phyloP scores from a whole-genome alignment of 345 rosid species.

The Luvunga scandens region DNA sequence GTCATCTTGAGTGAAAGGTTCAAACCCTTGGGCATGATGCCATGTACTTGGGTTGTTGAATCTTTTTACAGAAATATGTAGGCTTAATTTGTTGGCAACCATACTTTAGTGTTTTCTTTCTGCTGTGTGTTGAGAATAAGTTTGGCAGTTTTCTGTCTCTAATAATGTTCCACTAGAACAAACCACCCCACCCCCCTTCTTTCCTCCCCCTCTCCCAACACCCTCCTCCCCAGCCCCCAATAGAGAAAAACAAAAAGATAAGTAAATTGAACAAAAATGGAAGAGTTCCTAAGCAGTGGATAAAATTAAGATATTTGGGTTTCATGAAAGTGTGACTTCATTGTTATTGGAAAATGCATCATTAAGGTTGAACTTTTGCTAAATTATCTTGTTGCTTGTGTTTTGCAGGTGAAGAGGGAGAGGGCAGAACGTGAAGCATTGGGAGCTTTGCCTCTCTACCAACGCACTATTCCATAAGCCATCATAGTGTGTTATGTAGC shows the following conservation, averaged over 20 bases:
- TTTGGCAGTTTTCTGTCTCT: too few relatives aligned
- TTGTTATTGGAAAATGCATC: not conserved
- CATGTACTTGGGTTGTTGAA: not conserved
- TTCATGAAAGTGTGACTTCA: not conserved
- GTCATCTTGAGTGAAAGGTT: not conserved
- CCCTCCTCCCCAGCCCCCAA: too few relatives aligned
- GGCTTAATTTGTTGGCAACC: not conserved
- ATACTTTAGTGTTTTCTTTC: not conserved
- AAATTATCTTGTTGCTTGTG: not conserved
- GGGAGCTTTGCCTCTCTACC: conserved; percentile 91
- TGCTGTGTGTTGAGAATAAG: not conserved
- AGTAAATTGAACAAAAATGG: not conserved
- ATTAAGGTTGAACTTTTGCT: not conserved
- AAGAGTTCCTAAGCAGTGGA: not conserved
- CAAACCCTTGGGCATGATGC: too few relatives aligned
- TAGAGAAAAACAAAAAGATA: too few relatives aligned
- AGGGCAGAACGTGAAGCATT: conserved; percentile 78
- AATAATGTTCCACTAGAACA: not conserved
- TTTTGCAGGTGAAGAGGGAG: conserved; percentile 80
- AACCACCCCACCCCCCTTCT: too few relatives aligned
- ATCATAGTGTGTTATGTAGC: conserved; percentile 4
- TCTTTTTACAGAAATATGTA: not conserved
- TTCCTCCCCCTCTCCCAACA: too few relatives aligned
- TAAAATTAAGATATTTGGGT: not conserved
- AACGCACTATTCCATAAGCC: conserved; percentile 75